phyloP scores from a whole-genome alignment of 2,329 filamentous ascomycete species.

The Huntiella savannae region DNA sequence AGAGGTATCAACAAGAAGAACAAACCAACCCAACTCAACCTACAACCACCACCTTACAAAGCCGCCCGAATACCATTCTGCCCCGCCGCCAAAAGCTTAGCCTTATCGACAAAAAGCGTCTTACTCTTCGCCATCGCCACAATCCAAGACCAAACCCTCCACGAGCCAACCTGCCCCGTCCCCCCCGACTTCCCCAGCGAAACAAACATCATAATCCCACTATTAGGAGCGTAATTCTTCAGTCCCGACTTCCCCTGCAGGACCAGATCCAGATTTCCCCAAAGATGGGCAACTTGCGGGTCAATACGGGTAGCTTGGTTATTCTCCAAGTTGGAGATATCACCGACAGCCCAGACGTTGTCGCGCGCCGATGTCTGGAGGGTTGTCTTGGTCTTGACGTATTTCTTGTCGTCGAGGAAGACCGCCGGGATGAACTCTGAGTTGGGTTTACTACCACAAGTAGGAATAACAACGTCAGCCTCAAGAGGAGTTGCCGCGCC shows the following conservation, averaged over 20 bases:
- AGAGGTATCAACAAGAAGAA: neutral
- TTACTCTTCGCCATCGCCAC: slow-evolving; percentile 23
- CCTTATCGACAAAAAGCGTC: slow-evolving; percentile 20
- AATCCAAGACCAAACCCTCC: slow-evolving; percentile 22
- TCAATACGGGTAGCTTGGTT: slow-evolving; percentile 17
- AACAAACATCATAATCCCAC: slow-evolving; percentile 19
- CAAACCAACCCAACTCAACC: too few species aligned
- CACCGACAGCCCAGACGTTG: slow-evolving; percentile 27
- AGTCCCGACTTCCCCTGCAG: slow-evolving; percentile 16
- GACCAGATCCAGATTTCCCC: slow-evolving; percentile 18
- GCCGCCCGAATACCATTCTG: slow-evolving; percentile 15
- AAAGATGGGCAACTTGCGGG: slow-evolving; percentile 18
- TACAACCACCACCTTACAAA: neutral
- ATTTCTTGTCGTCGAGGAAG: slow-evolving; percentile 19
- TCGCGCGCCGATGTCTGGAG: slow-evolving; percentile 17
- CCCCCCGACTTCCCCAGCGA: slow-evolving; percentile 23
- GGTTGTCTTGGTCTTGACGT: slow-evolving; percentile 20
- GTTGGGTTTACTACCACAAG: slow-evolving; percentile 27
- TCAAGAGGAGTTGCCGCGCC: slow-evolving; percentile 17
- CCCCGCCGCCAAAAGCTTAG: slow-evolving; percentile 17
- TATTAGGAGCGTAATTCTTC: slow-evolving; percentile 16
- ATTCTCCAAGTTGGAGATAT: slow-evolving; percentile 24
- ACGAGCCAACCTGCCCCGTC: slow-evolving; percentile 21
- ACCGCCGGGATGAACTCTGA: slow-evolving; percentile 22
- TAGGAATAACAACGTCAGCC: slow-evolving; percentile 19